Base-by-base conservation (phyloP, 768 basidiomycete species). In the Tricholoma saponaceum region DNA sequence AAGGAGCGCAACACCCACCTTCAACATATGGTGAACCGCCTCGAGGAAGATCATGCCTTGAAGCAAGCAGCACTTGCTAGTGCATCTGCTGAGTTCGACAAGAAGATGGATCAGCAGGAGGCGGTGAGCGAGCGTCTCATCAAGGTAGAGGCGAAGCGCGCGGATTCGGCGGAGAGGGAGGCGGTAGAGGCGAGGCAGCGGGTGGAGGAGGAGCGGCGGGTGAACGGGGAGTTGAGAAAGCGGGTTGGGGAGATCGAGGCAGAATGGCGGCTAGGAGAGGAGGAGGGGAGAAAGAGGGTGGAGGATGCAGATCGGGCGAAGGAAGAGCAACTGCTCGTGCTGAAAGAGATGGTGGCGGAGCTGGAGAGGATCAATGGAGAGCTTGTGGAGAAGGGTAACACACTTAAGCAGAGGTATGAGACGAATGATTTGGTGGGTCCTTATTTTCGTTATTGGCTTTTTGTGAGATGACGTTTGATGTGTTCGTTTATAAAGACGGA, bases 361-460 rank as follows among this genome's bases (percentile, higher is more conserved):
- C 26, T 73, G 5, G 50, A 67, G 49, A 55, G 16, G 9, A 65
- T 67, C 54, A 74, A 73, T 28, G 62, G 55, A 2, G 62, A 60
- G 22, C 63, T 76, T 14, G 20, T 57, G 30, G 58, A 68, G 51
- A 60, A 64, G 32, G 69, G 67, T 8, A 65, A 58, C 49, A 70
- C 55, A 1, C 63, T 82, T 39, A 60, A 68, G 59, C 61, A 61
- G 35, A 74, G 83, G 58, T 82, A 84, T 55, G 66, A 78, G 53
- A 65, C 66, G 4, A 76, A 78, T 18, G 71, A 79, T 51, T 60
- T 85, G 76, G 84, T 84, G 62, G 57, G 71, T 67, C 51, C 32
- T 18, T n/a, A n/a, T 41, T 54, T 47, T 10, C 14, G 3, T 30
- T 22, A 20, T 33, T 54, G 4, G 8, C 14, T 20, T 33, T 26